phyloP scores from a whole-genome alignment of 768 basidiomycete genomes.

The Mycena latifolia region DNA sequence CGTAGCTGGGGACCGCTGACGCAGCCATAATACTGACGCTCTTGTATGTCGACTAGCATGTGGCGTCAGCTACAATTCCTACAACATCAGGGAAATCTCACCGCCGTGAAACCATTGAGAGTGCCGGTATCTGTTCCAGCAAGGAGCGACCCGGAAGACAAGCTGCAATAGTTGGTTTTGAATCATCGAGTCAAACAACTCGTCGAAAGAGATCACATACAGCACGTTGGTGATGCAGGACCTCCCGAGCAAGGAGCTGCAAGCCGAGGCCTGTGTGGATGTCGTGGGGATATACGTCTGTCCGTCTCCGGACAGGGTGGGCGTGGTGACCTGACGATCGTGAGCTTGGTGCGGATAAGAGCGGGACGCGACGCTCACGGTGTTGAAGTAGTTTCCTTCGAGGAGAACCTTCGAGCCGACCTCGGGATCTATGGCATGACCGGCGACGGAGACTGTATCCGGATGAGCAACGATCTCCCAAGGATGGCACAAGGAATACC shows the following conservation, averaged over 20 bases:
- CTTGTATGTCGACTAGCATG: slow-evolving; percentile 34
- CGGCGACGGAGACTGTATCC: slow-evolving; percentile 33
- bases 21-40: slow-evolving; percentile 38
- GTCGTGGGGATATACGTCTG: slow-evolving; percentile 39
- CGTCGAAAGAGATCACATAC: slow-evolving; percentile 17
- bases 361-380: slow-evolving; percentile 7
- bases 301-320: slow-evolving; percentile 35
- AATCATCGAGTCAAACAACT: neutral
- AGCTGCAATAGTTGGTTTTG: slow-evolving; percentile 1
- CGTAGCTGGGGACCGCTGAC: slow-evolving; percentile 35
- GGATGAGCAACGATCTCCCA: slow-evolving; percentile 1
- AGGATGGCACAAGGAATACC: slow-evolving; percentile 11
- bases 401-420: slow-evolving; percentile 40
- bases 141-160: slow-evolving; percentile 38
- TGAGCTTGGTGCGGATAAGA: neutral
- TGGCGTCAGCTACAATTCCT: neutral
- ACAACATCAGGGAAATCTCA: slow-evolving; percentile 19
- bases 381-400: slow-evolving; percentile 45
- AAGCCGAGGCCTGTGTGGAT: slow-evolving; percentile 27
- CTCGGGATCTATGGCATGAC: slow-evolving; percentile 41
- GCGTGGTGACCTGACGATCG: slow-evolving; percentile 29
- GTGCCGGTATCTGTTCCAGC: slow-evolving; percentile 38
- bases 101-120: slow-evolving; percentile 41
- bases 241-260: slow-evolving; percentile 37
- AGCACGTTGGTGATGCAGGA: slow-evolving; percentile 36